Evolutionary conservation across 495 filamentous ascomycete genomes (phyloP).

Genomic region (Lineolata rhizophorae): DNA sequence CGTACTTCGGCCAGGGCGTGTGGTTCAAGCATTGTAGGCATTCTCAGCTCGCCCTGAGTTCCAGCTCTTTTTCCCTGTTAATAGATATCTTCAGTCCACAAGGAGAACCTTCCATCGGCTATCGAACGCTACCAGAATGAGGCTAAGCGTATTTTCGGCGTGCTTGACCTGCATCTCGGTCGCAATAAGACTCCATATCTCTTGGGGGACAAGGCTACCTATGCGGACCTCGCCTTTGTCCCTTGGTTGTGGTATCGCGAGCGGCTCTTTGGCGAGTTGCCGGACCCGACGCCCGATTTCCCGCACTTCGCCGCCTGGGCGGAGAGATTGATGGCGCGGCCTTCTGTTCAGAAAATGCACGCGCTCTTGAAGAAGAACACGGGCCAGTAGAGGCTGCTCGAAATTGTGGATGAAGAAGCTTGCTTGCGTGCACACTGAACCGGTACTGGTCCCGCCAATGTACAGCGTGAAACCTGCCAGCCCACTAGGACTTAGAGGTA

Average conservation of each 20-base stretch:
- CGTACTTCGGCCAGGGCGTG: constrained; percentile 19
- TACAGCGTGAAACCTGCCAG: too few relatives aligned
- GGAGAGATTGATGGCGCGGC: not conserved
- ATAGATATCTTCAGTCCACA: too few relatives aligned
- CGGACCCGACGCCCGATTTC: not conserved
- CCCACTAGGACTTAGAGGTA: too few relatives aligned
- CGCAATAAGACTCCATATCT: constrained; percentile 17
- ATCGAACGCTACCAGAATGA: constrained; percentile 27
- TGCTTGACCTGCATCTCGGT: constrained; percentile 21
- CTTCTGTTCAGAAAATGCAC: not conserved
- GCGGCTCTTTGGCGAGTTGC: constrained; percentile 9
- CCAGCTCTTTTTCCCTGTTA: too few relatives aligned
- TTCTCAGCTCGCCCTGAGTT: too few relatives aligned
- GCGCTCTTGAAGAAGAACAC: too few relatives aligned
- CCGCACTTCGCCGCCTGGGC: not conserved
- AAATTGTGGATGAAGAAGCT: too few relatives aligned
- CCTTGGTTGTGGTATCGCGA: constrained; percentile 14
- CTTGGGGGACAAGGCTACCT: constrained; percentile 28
- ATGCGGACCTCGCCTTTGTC: constrained; percentile 26
- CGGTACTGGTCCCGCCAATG: too few relatives aligned
- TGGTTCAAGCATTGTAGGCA: constrained; percentile 19
- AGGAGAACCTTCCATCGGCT: constrained; percentile 22
- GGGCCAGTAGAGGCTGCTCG: too few relatives aligned
- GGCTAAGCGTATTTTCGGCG: constrained; percentile 22
- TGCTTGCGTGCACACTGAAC: too few relatives aligned